A percentile compares a stretch with the other conserved stretches of the same genome.
Evolutionary conservation across 2,329 filamentous ascomycete genomes (phyloP).

Genomic region (Onygena corvina): DNA sequence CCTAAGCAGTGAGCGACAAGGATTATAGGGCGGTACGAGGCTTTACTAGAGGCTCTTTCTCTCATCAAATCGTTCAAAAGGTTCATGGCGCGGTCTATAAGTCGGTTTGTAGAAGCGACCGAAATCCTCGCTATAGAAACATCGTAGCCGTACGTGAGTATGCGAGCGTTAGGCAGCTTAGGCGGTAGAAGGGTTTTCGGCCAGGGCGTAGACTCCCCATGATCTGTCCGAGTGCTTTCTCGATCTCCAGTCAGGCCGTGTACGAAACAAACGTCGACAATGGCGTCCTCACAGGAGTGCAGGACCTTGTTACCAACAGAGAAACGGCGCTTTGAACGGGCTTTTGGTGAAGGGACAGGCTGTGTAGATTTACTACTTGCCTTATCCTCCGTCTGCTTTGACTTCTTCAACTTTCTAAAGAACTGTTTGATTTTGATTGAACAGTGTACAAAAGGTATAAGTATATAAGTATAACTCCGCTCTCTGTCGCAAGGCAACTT

Average conservation of each 20-base stretch:
- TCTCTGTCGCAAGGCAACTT: too few relatives aligned
- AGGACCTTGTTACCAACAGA: constrained; percentile 10
- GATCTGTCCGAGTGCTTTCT: constrained; percentile 13
- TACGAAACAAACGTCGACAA: constrained; percentile 11
- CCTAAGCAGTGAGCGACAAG: constrained; percentile 3
- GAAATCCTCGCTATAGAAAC: constrained; percentile 9
- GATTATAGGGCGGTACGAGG: background rate
- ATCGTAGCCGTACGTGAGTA: constrained; percentile 9
- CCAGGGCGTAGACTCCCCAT: constrained; percentile 6
- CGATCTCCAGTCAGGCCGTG: constrained; percentile 15
- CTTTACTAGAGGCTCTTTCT: background rate
- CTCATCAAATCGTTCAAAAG: background rate
- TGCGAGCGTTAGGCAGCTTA: background rate
- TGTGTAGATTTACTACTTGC: background rate
- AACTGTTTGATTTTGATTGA: too few relatives aligned
- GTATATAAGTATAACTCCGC: too few relatives aligned
- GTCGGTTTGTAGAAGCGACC: background rate
- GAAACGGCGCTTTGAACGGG: background rate
- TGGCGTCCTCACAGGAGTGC: constrained; percentile 6
- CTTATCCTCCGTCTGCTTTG: background rate
- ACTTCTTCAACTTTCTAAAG: too few relatives aligned
- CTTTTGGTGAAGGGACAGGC: background rate
- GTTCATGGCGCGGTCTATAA: background rate
- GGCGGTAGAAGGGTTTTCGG: constrained; percentile 11
- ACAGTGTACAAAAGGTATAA: too few relatives aligned